Percentiles rank a stretch among this genome's conserved stretches.
Evolutionary conservation across 1,284 basidiomycete species (phyloP).

Genomic region (Vanrija sp.): DNA sequence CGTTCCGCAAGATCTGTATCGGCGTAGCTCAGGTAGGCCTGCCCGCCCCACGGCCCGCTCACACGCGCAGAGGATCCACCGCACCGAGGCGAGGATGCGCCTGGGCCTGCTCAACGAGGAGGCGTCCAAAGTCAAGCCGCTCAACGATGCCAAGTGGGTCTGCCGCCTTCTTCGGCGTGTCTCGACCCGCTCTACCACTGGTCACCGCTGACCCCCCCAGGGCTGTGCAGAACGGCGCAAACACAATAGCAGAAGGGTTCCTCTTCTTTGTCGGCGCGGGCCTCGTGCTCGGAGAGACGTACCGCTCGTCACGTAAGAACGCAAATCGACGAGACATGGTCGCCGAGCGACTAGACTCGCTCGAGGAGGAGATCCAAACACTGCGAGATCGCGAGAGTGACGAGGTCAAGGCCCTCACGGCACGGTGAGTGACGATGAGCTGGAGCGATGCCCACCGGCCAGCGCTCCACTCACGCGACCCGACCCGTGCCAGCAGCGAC

Average conservation of each 20-base stretch:
- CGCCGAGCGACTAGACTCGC: constrained; percentile 60
- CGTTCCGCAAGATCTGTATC: constrained; percentile 70
- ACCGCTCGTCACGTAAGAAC: constrained; percentile 67
- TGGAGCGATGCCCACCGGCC: not conserved
- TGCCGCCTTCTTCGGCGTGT: not conserved
- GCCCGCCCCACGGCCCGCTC: not conserved
- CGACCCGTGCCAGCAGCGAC: too few species aligned
- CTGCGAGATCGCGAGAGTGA: constrained; percentile 19
- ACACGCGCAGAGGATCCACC: constrained; percentile 58
- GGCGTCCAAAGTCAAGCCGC: constrained; percentile 68
- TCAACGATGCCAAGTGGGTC: constrained; percentile 73
- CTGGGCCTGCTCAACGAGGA: constrained; percentile 76
- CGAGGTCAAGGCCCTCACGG: constrained; percentile 23
- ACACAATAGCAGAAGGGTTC: constrained; percentile 78
- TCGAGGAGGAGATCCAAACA: constrained; percentile 53
- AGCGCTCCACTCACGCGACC: not conserved
- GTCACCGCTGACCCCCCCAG: constrained; percentile 50
- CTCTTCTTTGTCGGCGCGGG: constrained; percentile 72
- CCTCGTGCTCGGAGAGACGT: constrained; percentile 73
- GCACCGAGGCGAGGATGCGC: constrained; percentile 68
- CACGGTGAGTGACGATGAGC: constrained; percentile 24
- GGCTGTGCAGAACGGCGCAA: constrained; percentile 84
- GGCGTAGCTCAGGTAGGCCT: constrained; percentile 62
- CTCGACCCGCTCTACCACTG: not conserved
- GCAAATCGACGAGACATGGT: constrained; percentile 69